Conservation (phyloP, 768 basidiomycete genomes). For the Podaxis sp. region DNA sequence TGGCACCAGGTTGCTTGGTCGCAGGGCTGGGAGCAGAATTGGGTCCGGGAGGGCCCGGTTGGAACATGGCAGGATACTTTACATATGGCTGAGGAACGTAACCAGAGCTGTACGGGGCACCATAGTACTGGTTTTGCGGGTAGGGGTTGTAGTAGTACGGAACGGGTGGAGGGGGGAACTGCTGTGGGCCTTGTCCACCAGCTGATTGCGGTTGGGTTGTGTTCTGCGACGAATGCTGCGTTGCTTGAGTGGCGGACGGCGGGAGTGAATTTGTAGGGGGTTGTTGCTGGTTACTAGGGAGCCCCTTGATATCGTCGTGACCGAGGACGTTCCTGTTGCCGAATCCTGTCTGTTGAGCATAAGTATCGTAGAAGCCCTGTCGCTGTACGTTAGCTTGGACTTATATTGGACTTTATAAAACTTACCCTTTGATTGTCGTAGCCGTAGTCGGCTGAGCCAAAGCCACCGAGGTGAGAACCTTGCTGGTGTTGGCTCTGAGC, state of each 20-base stretch:
- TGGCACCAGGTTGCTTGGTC: constrained; percentile 62
- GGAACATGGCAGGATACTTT: constrained; percentile 79
- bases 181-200: constrained; percentile 64
- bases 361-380: constrained; percentile 78
- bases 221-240: constrained; percentile 55
- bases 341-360: constrained; percentile 63
- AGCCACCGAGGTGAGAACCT: constrained; percentile 53
- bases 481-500: constrained; percentile 62
- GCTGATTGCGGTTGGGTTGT: constrained; percentile 58
- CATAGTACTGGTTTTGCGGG: constrained; percentile 77
- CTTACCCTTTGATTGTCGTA: constrained; percentile 72
- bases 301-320: constrained; percentile 76
- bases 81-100: constrained; percentile 71
- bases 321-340: constrained; percentile 62
- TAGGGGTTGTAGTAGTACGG: constrained; percentile 58
- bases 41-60: constrained; percentile 68
- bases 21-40: constrained; percentile 64
- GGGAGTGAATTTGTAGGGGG: constrained; percentile 46
- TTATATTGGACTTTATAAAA: constrained; percentile 12
- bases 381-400: constrained; percentile 22
- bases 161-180: constrained; percentile 65
- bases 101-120: constrained; percentile 60
- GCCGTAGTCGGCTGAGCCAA: constrained; percentile 63
- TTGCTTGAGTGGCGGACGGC: constrained; percentile 51
- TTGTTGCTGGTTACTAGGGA: constrained; percentile 60